A percentile compares a stretch with the other conserved stretches of the same genome.
phyloP scores from a whole-genome alignment of 768 basidiomycete genomes.

The Scleroderma bovista region DNA sequence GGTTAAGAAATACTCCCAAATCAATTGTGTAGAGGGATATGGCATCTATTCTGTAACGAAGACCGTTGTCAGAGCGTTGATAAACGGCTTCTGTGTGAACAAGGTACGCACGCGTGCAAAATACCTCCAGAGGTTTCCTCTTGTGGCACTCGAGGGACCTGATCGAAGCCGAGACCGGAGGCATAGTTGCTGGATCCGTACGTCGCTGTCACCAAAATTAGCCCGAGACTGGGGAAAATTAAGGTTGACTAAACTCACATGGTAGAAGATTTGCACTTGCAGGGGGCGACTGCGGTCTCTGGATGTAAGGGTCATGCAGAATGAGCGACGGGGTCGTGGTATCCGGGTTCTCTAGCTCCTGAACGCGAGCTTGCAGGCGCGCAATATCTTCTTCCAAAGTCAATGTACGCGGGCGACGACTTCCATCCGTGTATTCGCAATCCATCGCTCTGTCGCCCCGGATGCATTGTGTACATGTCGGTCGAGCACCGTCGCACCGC shows the following conservation, averaged over 20 bases:
- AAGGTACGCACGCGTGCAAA: background rate
- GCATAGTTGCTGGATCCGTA: background rate
- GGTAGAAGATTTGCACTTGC: background rate
- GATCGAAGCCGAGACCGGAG: no score
- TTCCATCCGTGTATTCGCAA: constrained; percentile 68
- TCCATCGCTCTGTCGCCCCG: constrained; percentile 56
- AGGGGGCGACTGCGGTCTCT: background rate
- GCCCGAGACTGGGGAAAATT: background rate
- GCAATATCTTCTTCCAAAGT: constrained; percentile 55
- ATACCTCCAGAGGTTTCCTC: background rate
- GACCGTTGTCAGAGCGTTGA: background rate
- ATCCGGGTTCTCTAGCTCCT: constrained; percentile 52
- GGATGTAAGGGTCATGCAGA: constrained; percentile 45
- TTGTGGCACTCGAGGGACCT: no score
- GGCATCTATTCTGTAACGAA: constrained; percentile 13
- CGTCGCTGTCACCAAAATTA: background rate
- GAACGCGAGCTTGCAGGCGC: constrained; percentile 50
- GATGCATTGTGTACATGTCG: constrained; percentile 59
- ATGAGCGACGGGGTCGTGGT: constrained; percentile 41
- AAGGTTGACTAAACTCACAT: background rate
- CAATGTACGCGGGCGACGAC: constrained; percentile 53
- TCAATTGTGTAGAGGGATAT: constrained; percentile 54
- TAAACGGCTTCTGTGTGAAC: background rate
- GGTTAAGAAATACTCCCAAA: constrained; percentile 64
- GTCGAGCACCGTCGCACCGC: constrained; percentile 66